phyloP scores from a whole-genome alignment of 495 filamentous ascomycete genomes.

The Xylaria intraflava region DNA sequence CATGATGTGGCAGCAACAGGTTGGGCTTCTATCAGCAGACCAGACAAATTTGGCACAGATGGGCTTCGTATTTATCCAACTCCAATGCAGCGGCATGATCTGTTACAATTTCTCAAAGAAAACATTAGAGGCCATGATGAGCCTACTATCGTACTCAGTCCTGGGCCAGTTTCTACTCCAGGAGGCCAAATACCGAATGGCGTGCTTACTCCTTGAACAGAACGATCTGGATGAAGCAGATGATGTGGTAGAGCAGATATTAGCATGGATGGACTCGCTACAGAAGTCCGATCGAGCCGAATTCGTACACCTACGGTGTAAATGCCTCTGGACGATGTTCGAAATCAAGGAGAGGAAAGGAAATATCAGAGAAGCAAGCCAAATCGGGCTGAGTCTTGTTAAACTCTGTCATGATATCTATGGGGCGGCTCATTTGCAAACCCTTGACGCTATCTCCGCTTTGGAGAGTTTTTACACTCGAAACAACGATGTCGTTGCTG shows the following conservation, averaged over 20 bases:
- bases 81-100: constrained; percentile 22
- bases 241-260: constrained; percentile 10
- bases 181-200: constrained; percentile 20
- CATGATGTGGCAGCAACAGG: constrained; percentile 20
- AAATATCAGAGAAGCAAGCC: constrained; percentile 13
- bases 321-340: constrained; percentile 20
- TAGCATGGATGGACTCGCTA: constrained; percentile 18
- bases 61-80: constrained; percentile 24
- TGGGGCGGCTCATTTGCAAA: constrained; percentile 21
- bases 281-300: neutral
- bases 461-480: constrained; percentile 18
- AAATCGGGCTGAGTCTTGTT: constrained; percentile 14
- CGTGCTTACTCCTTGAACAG: constrained; percentile 13
- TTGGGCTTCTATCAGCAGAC: constrained; percentile 13
- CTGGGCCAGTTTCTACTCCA: constrained; percentile 19
- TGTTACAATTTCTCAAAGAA: constrained; percentile 16
- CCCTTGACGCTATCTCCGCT: constrained; percentile 22
- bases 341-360: constrained; percentile 19
- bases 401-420: constrained; percentile 15
- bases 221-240: constrained; percentile 17
- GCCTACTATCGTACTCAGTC: constrained; percentile 11
- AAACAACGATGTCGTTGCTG: constrained; percentile 10
- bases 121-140: constrained; percentile 14
- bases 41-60: constrained; percentile 19
- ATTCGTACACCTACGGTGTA: constrained; percentile 19